Percentiles rank a stretch among this genome's conserved stretches.
Evolutionary conservation across 1,284 basidiomycete species (phyloP).

Genomic region (Apiotrichum porosum): DNA sequence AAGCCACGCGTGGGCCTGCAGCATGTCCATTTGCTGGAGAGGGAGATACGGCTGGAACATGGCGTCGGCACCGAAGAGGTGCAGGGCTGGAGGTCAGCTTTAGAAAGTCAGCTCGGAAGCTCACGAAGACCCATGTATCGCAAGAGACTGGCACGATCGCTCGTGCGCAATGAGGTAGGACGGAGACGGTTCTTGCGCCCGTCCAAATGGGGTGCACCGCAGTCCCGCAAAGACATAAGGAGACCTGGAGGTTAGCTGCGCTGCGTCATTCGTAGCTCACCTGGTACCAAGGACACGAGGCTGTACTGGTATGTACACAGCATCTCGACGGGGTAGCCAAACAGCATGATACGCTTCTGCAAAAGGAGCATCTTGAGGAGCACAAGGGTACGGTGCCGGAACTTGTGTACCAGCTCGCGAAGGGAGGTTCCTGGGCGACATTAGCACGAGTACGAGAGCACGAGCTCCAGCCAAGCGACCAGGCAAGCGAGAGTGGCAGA

Average conservation of each 20-base stretch:
- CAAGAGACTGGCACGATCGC: conserved; percentile 85
- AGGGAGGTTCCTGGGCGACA: conserved; percentile 67
- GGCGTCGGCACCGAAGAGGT: conserved; percentile 77
- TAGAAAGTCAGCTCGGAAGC: conserved; percentile 53
- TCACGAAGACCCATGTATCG: conserved; percentile 86
- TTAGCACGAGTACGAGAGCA: too few relatives aligned
- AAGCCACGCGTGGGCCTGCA: conserved; percentile 76
- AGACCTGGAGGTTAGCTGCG: conserved; percentile 54
- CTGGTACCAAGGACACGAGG: conserved; percentile 75
- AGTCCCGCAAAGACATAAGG: conserved; percentile 81
- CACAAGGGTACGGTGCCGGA: conserved; percentile 86
- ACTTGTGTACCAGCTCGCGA: conserved; percentile 87
- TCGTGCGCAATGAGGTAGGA: conserved; percentile 78
- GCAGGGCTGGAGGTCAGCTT: conserved; percentile 30
- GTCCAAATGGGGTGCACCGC: conserved; percentile 81
- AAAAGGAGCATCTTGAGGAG: conserved; percentile 92
- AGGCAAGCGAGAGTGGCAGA: too few relatives aligned
- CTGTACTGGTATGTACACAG: conserved; percentile 98
- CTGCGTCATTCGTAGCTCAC: conserved; percentile 46
- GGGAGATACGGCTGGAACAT: conserved; percentile 99
- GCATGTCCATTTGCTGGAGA: conserved; percentile 87
- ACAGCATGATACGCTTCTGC: conserved; percentile 93
- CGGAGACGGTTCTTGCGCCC: conserved; percentile 56
- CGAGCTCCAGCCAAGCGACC: too few relatives aligned
- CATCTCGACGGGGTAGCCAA: conserved; percentile 91